These are phyloP conservation scores for Phytophthora vignae DNA, from an alignment of 352 stramenopile genomes.

Conservation along the genomic window DNA sequence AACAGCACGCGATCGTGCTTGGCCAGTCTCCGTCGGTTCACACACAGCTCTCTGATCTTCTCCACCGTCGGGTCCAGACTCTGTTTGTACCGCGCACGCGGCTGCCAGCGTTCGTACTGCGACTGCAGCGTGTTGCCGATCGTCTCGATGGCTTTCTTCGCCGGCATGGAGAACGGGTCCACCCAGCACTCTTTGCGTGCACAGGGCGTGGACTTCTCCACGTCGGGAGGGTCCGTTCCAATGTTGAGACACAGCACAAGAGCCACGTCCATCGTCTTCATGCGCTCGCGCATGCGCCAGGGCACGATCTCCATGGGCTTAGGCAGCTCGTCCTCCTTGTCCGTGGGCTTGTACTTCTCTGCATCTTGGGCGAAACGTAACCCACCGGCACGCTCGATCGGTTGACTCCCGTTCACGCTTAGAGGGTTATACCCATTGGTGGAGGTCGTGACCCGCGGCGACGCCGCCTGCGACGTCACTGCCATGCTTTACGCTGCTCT, in stretches of 20 bases:
- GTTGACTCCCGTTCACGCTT: constrained; percentile 11
- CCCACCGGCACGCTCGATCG: constrained; percentile 50
- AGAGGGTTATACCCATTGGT: constrained; percentile 23
- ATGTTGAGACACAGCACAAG: constrained; percentile 99
- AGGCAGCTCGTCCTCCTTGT: constrained; percentile 31
- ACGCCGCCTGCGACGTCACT: constrained; percentile 41
- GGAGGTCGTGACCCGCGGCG: constrained; percentile 17
- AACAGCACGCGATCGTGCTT: constrained; percentile 96
- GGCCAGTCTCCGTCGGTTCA: constrained; percentile 92
- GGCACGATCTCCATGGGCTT: constrained; percentile 64
- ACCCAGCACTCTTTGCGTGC: constrained; percentile 99
- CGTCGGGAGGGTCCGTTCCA: constrained; percentile 97
- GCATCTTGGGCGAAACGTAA: constrained; percentile 71
- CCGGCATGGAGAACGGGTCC: constrained; percentile 94
- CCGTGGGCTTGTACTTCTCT: constrained; percentile 38
- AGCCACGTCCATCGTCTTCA: constrained; percentile 94
- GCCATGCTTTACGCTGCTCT: constrained; percentile 25
- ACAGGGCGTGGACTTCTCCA: constrained; percentile 96
- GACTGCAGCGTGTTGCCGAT: constrained; percentile 96
- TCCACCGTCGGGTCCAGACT: constrained; percentile 98
- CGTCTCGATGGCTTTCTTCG: constrained; percentile 95
- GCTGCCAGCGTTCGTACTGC: constrained; percentile 97
- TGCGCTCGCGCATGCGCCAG: constrained; percentile 88
- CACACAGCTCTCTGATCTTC: constrained; percentile 95
- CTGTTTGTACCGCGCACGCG: constrained; percentile 93